Evolutionary conservation across 106 monocot genomes (phyloP), one percentile per base, ranked within the genome.

Genomic region (Dendrobium officinale): DNA sequence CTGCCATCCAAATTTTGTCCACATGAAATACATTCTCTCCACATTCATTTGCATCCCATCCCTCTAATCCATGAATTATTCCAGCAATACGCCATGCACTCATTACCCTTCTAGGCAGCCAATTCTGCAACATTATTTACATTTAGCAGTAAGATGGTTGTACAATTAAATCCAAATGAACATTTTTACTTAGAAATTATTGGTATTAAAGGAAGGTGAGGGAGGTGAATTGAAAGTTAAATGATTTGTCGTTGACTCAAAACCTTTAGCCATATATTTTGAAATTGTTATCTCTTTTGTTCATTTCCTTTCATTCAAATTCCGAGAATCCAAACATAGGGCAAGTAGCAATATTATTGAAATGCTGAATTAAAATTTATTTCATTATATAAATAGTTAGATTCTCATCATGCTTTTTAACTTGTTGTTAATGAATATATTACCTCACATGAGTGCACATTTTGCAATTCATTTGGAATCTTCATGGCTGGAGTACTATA

Each of bases 401-500:
- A 37, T 37, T 2, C 37, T 37, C 1, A 37, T 37, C 2, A 2
- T 37, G 1, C 37, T 37, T 37, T 37, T 37, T 37, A 37, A 37
- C 37, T 37, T 2, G 2, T 37, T 2, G 2, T 37, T 37, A 37
- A 37, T 37, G 37, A 37, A 1, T 17, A 56, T 70, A 6, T 70
- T 89, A 95, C 95, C 92, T 93, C 95, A 72, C 95, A 93, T 3
- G 91, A 70, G 76, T 93, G 92, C 85, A 95, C 81, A 68, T 93
- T 95, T 73, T 93, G 81, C 13, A 93, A 59, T 70, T 84, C 47
- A 59, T 85, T 59, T 0, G 95, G 89, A 42, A 91, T 78, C 74
- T 72, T 86, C 91, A 95, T 88, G 29, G 92, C 90, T 16, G 95
- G 95, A 76, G 95, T 95, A 56, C 45, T 86, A 78, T 88, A 82